phyloP scores from a whole-genome alignment of 768 basidiomycete species.

The Zangia roseola region DNA sequence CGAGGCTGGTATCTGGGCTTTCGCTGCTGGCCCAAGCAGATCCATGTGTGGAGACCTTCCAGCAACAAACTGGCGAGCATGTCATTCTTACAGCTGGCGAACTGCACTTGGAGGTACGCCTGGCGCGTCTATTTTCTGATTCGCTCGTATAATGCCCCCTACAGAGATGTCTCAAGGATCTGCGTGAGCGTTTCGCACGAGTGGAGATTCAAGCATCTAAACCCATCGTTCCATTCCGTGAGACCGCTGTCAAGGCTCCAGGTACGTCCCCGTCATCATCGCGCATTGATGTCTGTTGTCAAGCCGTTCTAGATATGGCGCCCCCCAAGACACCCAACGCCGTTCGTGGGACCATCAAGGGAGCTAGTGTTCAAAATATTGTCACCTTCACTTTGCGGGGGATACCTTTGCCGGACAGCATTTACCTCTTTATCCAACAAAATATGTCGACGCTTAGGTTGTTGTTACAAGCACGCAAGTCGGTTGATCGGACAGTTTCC shows the following conservation, averaged over 20 bases:
- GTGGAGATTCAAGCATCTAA: conserved; percentile 92
- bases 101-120: conserved; percentile 83
- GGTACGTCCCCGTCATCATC: conserved; percentile 43
- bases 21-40: conserved; percentile 91
- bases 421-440: conserved; percentile 75
- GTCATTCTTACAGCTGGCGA: conserved; percentile 97
- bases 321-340: conserved; percentile 72
- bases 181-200: conserved; percentile 92
- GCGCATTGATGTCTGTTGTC: not conserved
- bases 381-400: conserved; percentile 86
- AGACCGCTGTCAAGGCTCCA: conserved; percentile 80
- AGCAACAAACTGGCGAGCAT: conserved; percentile 95
- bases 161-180: conserved; percentile 92
- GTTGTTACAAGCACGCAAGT: conserved; percentile 51
- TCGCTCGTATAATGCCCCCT: not conserved
- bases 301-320: conserved; percentile 67
- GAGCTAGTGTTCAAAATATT: conserved; percentile 63
- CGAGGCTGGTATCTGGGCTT: conserved; percentile 81
- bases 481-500: conserved; percentile 32
- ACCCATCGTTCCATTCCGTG: conserved; percentile 96
- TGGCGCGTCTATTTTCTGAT: not conserved
- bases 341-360: conserved; percentile 74
- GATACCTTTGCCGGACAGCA: conserved; percentile 64
- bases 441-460: conserved; percentile 65
- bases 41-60: conserved; percentile 96